Conservation (phyloP, 1,284 basidiomycete species). For the Ceratobasidium sp. region DNA sequence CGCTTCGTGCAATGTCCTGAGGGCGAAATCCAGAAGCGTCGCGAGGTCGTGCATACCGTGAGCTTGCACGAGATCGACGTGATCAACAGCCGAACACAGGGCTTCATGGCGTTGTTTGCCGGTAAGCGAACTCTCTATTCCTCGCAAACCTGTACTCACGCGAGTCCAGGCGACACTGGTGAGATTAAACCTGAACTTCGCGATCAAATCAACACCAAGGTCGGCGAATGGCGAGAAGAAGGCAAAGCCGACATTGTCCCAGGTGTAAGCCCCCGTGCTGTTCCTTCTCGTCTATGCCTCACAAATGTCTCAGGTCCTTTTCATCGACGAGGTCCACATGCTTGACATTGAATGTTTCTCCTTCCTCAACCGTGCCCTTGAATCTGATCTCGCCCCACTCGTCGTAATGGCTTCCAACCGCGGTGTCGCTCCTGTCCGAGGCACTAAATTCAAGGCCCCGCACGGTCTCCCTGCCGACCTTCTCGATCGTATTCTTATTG, state of each 20-base stretch:
- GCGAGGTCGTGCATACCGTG: constrained; percentile 96
- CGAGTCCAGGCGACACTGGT: constrained; percentile 76
- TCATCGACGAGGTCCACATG: constrained; percentile 99
- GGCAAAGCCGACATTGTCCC: constrained; percentile 99
- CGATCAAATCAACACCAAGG: constrained; percentile 96
- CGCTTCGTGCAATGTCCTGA: constrained; percentile 97
- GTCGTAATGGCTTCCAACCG: constrained; percentile 99
- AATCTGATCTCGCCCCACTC: constrained; percentile 91
- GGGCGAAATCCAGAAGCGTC: constrained; percentile 96
- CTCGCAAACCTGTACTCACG: constrained; percentile 76
- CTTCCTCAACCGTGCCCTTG: constrained; percentile 95
- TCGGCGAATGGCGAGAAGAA: constrained; percentile 98
- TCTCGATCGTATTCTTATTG: constrained; percentile 94
- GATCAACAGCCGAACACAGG: constrained; percentile 98
- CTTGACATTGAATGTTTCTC: constrained; percentile 99
- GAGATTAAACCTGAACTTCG: constrained; percentile 98
- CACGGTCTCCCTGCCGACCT: constrained; percentile 96
- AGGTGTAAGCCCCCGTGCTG: constrained; percentile 69
- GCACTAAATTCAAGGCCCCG: constrained; percentile 92
- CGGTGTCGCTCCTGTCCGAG: constrained; percentile 93
- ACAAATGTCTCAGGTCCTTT: constrained; percentile 70
- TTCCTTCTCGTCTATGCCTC: neutral
- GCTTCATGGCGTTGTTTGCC: constrained; percentile 69
- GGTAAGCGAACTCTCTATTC: constrained; percentile 60
- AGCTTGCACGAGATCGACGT: constrained; percentile 99